Conservation (phyloP, 441 rosid genomes). For the Macaranga tanarius region DNA sequence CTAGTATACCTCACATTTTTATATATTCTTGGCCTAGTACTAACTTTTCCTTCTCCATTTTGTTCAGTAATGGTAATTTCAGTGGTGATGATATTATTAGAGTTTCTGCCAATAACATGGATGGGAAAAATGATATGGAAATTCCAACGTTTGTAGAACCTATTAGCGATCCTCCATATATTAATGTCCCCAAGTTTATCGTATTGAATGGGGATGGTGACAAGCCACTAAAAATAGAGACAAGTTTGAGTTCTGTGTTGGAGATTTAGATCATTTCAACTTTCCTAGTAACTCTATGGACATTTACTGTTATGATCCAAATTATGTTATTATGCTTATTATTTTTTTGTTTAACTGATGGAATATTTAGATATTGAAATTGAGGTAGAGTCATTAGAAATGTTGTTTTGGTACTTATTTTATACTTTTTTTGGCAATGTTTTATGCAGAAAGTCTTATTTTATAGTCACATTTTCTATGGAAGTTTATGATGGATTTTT, state of each 20-base stretch:
- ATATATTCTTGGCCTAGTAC: not conserved
- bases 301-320: not conserved
- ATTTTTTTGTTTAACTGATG: no score
- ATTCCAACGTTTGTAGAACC: slow-evolving; percentile 62
- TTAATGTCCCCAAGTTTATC: slow-evolving; percentile 53
- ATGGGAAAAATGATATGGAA: slow-evolving; percentile 61
- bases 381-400: not conserved
- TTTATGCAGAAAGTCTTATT: slow-evolving; percentile 56
- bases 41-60: slow-evolving; percentile 6
- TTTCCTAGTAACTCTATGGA: slow-evolving; percentile 54
- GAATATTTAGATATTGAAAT: not conserved
- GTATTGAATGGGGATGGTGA: slow-evolving; percentile 39
- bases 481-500: slow-evolving; percentile 75
- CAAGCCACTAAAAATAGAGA: slow-evolving; percentile 45
- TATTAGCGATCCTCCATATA: slow-evolving; percentile 73
- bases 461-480: slow-evolving; percentile 58
- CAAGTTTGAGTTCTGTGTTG: slow-evolving; percentile 61
- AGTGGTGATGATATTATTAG: slow-evolving; percentile 64
- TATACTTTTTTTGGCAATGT: slow-evolving; percentile 7
- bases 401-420: not conserved
- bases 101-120: slow-evolving; percentile 63
- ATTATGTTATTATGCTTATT: no score
- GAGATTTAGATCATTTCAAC: slow-evolving; percentile 70
- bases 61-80: slow-evolving; percentile 65
- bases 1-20: not conserved